Base-by-base conservation (phyloP, 202 grass and related monocot species). In the Saccharum hybrid region DNA sequence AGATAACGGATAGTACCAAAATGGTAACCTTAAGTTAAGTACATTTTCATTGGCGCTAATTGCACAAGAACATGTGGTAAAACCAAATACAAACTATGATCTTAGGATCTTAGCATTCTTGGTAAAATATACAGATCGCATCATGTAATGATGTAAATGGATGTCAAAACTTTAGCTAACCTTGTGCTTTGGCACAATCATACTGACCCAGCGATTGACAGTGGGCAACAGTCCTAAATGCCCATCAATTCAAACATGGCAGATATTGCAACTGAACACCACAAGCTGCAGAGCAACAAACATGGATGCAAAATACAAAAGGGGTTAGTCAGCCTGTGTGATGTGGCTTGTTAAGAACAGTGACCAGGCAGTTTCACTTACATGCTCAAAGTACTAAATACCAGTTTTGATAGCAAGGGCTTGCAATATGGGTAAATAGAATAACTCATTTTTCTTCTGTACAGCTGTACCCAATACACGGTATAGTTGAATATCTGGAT, bases 381-480 rank as follows among this genome's bases (percentile, higher is more conserved):
- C 84, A 81, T 81, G 63, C 45, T 84, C 41, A 75, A 83, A 71
- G 70, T 46, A 84, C 71, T 80, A 83, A 81, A 84, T 82, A 19
- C 78, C 76, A 80, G 80, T 84, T 92, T 99, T 99, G n/a, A 88
- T 81, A 90, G 86, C 75, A 74, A 96, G 78, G 42, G 91, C 82
- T 61, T 88, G 78, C 46, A 99, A 86, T 67, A 88, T 72, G 41
- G 52, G 19, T 77, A 99, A 40, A 54, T 81, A 90, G 52, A 70
- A 80, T 74, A 75, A 37, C 79, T 88, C 79, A 68, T 81, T 83
- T 71, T 76, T 91, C 75, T 83, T 94, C 60, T 22, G 60, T 36
- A 96, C 68, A 88, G 87, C 86, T 85, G 48, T 85, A 84, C 66
- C 80, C 43, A 96, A 65, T 45, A 86, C 75, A 83, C 3, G 10